Percentiles rank a stretch among this genome's conserved stretches.
Evolutionary conservation across 371 early-diverging fungal genomes (phyloP).

Genomic region (Mortierella sp.): DNA sequence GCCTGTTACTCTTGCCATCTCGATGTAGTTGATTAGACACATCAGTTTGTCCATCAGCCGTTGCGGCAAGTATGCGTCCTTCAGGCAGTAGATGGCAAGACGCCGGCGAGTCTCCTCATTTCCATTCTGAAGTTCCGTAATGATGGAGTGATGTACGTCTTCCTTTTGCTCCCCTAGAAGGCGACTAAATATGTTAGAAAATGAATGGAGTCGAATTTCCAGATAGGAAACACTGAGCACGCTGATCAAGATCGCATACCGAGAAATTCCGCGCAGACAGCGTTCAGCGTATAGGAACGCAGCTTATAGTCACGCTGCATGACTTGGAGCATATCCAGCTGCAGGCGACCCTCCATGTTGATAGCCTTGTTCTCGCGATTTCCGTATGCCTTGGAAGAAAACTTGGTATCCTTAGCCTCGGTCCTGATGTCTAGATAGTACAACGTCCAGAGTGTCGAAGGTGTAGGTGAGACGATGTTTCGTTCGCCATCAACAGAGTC

Average conservation of each 20-base stretch:
- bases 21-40: constrained; percentile 97
- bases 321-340: constrained; percentile 96
- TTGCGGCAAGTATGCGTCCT: constrained; percentile 99
- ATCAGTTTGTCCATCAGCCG: constrained; percentile 97
- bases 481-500: no score
- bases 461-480: no score
- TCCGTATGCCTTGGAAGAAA: constrained; percentile 95
- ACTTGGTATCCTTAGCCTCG: constrained; percentile 86
- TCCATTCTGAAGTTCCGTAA: constrained; percentile 96
- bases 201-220: no score
- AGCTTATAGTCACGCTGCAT: constrained; percentile 98
- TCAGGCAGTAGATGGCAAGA: constrained; percentile 98
- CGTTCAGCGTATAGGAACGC: constrained; percentile 97
- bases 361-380: constrained; percentile 90
- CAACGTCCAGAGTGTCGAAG: no score
- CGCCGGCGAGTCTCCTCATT: constrained; percentile 96
- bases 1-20: constrained; percentile 99
- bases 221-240: no score
- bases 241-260: constrained; percentile 66
- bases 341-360: constrained; percentile 95
- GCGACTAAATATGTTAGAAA: no score
- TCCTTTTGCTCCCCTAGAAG: constrained; percentile 97
- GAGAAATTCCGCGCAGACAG: constrained; percentile 97
- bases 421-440: constrained; percentile 58
- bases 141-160: constrained; percentile 99